Percentiles rank a stretch among this genome's conserved stretches.
Evolutionary conservation across 176 grass and related monocot species (phyloP).

Genomic region (maize (Zea mays)): Zm-B73-REFERENCE-NAM-5.0 NC_050101.1:135285001-135285500

Average conservation of each 20-base stretch:
- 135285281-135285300: constrained; percentile 35
- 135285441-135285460: background rate
- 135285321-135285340: constrained; percentile 28
- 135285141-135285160: constrained; percentile 94
- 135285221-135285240: background rate
- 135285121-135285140: constrained; percentile 89
- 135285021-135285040: background rate
- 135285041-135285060: background rate
- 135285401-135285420: background rate
- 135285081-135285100: constrained; percentile 92
- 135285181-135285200: constrained; percentile 11
- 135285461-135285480: background rate
- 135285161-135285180: constrained; percentile 14
- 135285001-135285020: constrained; percentile 67
- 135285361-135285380: background rate
- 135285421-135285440: constrained; percentile 11
- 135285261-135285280: constrained; percentile 20
- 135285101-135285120: constrained; percentile 99
- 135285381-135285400: background rate
- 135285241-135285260: background rate
- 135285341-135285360: constrained; percentile 22
- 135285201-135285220: constrained; percentile 33
- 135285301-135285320: constrained; percentile 23
- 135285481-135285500: constrained; percentile 31
- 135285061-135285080: constrained; percentile 6